Evolutionary conservation across 106 monocot genomes (phyloP).

Genomic region (Dactylorhiza incarnata): DNA sequence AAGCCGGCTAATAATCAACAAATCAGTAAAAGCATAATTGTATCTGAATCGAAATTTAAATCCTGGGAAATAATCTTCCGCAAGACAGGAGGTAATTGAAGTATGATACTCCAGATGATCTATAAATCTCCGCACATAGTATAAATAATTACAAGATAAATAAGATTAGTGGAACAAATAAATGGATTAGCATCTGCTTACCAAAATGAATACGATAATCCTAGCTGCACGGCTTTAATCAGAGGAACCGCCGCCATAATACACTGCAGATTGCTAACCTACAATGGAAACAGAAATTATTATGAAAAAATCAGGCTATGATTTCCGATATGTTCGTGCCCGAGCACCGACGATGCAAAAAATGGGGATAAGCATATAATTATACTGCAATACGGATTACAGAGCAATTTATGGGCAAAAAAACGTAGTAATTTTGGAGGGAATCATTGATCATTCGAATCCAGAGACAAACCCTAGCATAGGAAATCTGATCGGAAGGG

Average conservation of each 20-base stretch:
- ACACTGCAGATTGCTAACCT: slow-evolving; percentile 84
- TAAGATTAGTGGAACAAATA: neutral
- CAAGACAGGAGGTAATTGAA: no score
- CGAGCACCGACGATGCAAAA: neutral
- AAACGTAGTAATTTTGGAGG: neutral
- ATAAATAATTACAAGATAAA: neutral
- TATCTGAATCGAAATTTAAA: neutral
- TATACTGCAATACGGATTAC: neutral
- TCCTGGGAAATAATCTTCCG: no score
- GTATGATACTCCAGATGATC: no score
- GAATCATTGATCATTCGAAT: neutral
- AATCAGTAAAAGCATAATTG: neutral
- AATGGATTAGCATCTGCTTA: slow-evolving; percentile 11
- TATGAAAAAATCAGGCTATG: neutral
- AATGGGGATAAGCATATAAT: neutral
- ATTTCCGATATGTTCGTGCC: neutral
- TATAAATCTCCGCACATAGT: no score
- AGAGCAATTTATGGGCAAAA: neutral
- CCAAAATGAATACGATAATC: slow-evolving; percentile 74
- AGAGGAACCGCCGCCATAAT: slow-evolving; percentile 57
- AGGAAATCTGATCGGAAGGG: neutral
- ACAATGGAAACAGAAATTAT: slow-evolving; percentile 6
- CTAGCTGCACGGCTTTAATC: slow-evolving; percentile 72
- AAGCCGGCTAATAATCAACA: neutral
- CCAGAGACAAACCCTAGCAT: neutral